Evolutionary conservation across 495 filamentous ascomycete genomes (phyloP), one percentile per base, ranked within the genome.

Genomic region (Aspergillus incahuasiensis): DNA sequence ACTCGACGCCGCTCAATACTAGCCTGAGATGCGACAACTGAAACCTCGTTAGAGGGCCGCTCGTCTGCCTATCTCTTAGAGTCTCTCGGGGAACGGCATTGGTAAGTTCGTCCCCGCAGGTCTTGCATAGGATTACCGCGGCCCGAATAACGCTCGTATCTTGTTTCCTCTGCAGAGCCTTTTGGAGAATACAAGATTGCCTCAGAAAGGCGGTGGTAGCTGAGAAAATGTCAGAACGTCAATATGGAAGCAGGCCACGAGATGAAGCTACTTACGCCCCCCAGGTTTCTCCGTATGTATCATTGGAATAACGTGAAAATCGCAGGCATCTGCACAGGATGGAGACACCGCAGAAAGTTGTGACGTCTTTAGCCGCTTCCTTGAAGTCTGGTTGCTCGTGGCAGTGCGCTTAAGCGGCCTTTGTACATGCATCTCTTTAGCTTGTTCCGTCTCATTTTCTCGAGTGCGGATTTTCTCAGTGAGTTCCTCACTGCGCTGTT

Each of bases 161-260:
- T 11, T 54, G 55, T 25, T 52, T 66, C 52, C 62, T 72, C 38
- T 71, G 68, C 1, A 76, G 39, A 1, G 62, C 46, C 12, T 63
- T 67, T 34, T 77, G 67, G 0, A 78, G 63, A 1, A 40, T 55
- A 52, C 58, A 70, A 1, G 76, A 51, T 16, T 73, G 69, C 47
- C 73, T 66, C 59, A 68, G 62, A 28, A 74, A 65, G 0, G 69
- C 54, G 0, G 41, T 59, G 6, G 59, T 60, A 11, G 42, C 55
- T 66, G 25, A 11, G 18, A 25, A 11, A 4, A 41, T 30, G 21
- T 41, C 2, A 5, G 38, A 24, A 30, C n/a, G 13, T 58, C 28
- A 50, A 40, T 48, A 18, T 15, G 21, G 13, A 32, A 6, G n/a
- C 21, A n/a, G 35, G 9, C n/a, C 48, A 8, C 0, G 6, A 20